Evolutionary conservation across 2,329 filamentous ascomycete species (phyloP).

Genomic region (Bipolaris sorokiniana): DNA sequence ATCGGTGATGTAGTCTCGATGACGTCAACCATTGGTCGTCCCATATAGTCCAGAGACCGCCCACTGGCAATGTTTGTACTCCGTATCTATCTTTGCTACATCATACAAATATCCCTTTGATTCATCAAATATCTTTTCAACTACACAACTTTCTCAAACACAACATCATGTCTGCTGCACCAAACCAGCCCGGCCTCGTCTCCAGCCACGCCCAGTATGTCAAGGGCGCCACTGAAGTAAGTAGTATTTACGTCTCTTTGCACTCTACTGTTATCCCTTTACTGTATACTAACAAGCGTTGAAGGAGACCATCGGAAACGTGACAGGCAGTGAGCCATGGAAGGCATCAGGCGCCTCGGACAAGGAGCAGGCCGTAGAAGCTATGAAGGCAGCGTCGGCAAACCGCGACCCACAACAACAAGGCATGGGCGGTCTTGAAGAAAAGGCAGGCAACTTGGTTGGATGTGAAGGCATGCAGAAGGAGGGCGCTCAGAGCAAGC

Average conservation of each 20-base stretch:
- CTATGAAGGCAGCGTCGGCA: slow-evolving; percentile 67
- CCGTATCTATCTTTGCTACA: neutral
- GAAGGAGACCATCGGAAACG: slow-evolving; percentile 64
- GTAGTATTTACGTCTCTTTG: slow-evolving; percentile 10
- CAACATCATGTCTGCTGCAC: slow-evolving; percentile 34
- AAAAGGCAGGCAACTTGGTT: slow-evolving; percentile 66
- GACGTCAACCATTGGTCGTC: slow-evolving; percentile 13
- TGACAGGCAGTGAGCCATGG: slow-evolving; percentile 69
- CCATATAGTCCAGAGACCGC: slow-evolving; percentile 7
- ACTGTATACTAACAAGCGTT: neutral
- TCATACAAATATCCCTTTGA: neutral
- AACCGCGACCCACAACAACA: slow-evolving; percentile 59
- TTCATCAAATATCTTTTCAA: neutral
- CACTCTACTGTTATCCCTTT: neutral
- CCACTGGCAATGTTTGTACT: neutral
- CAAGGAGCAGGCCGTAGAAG: slow-evolving; percentile 65
- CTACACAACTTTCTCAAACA: neutral
- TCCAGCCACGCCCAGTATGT: slow-evolving; percentile 70
- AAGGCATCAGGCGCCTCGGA: slow-evolving; percentile 67
- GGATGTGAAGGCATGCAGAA: slow-evolving; percentile 73
- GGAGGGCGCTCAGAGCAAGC: slow-evolving; percentile 42
- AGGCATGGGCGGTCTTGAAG: slow-evolving; percentile 69
- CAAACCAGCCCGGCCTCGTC: slow-evolving; percentile 63
- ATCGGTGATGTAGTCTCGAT: slow-evolving; percentile 9
- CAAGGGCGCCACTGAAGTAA: slow-evolving; percentile 71